phyloP scores from a whole-genome alignment of 805 yeast genomes.

The Aciculoconidium aculeatum region DNA sequence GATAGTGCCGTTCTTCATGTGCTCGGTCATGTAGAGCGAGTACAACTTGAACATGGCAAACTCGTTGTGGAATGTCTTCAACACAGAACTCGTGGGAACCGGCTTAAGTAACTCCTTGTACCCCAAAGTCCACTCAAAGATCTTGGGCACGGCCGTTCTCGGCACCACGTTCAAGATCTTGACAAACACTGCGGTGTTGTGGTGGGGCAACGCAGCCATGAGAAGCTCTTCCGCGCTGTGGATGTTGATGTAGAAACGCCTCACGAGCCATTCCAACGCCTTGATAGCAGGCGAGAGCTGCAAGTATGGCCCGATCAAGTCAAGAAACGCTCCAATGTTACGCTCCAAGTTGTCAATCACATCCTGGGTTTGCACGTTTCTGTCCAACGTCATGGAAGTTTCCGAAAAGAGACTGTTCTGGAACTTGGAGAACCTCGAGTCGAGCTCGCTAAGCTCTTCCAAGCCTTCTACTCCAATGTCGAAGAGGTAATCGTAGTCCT shows the following conservation, averaged over 20 bases:
- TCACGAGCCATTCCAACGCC: constrained; percentile 91
- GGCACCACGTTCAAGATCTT: constrained; percentile 70
- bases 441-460: constrained; percentile 63
- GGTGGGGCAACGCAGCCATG: constrained; percentile 75
- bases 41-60: constrained; percentile 62
- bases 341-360: constrained; percentile 67
- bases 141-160: constrained; percentile 57
- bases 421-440: constrained; percentile 69
- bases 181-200: constrained; percentile 64
- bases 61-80: constrained; percentile 67
- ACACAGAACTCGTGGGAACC: constrained; percentile 65
- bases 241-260: constrained; percentile 82
- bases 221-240: constrained; percentile 71
- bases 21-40: constrained; percentile 46
- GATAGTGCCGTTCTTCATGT: constrained; percentile 48
- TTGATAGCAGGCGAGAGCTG: constrained; percentile 67
- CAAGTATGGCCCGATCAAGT: constrained; percentile 72
- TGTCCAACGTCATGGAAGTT: constrained; percentile 71
- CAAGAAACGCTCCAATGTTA: constrained; percentile 69
- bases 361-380: constrained; percentile 76
- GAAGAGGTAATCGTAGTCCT: constrained; percentile 81
- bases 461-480: constrained; percentile 71
- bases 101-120: constrained; percentile 57
- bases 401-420: constrained; percentile 73
- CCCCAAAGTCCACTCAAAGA: constrained; percentile 65